Evolutionary conservation across 1,284 basidiomycete genomes (phyloP), one percentile per base, ranked within the genome.

Genomic region (Anthracocystis panici-leucophaei): DNA sequence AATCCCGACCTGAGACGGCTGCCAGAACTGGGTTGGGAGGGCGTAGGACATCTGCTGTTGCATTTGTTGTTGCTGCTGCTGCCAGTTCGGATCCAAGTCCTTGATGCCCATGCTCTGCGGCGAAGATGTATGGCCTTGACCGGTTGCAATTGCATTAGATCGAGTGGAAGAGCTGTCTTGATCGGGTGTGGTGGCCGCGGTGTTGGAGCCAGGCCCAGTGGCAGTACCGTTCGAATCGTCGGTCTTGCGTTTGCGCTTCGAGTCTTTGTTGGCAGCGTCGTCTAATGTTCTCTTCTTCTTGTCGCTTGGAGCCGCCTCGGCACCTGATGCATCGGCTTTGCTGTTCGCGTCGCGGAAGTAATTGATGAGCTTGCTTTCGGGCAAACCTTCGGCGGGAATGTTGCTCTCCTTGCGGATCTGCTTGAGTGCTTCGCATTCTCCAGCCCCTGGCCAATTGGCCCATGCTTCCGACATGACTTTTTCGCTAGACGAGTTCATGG

Each of bases 391-490:
- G 16, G 64, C 42, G 5, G 81, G 81, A 20, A 82, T 78, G 52
- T 80, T 77, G 63, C 69, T 69, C 41, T 82, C 72, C 45, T 72
- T 63, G 27, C 81, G 74, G 23, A 81, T 72, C 38, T 82, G 58
- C 25, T 71, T 69, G 57, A 82, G 66, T 21, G 70, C 74, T 25
- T 82, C 75, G 50, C 76, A 79, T 41, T 78, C 77, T 27, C 57
- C 69, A n/a, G 75, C 75, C n/a, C 72, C 77, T 11, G 81, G 80
- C 80, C 80, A 81, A 29, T 77, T 74, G 48, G 68, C 67, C 78
- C 80, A 81, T 6, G 67, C 63, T 35, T 80, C 78, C 16, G 78
- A 73, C 76, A 81, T 78, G 56, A 65, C 64, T 46, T 81, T 81
- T 55, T 82, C 81, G 53, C 68, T 71, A 1, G 72, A 65, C 10